phyloP scores from a whole-genome alignment of 768 basidiomycete genomes.

The Agaricus subrufescens region DNA sequence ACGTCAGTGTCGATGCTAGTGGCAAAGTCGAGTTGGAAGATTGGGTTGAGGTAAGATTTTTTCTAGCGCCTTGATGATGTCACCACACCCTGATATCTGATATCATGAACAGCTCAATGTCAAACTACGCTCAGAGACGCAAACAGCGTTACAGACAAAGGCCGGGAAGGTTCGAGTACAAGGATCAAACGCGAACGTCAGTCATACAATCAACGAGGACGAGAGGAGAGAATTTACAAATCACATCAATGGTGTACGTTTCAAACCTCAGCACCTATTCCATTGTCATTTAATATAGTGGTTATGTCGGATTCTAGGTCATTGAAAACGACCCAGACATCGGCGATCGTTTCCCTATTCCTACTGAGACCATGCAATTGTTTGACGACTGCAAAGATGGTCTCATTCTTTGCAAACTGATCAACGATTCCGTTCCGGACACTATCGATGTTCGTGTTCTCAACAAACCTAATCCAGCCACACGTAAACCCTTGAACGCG shows the following conservation, averaged over 20 bases:
- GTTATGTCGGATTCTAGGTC: slow-evolving; percentile 48
- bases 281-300: background rate
- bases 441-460: slow-evolving; percentile 98
- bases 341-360: slow-evolving; percentile 80
- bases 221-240: slow-evolving; percentile 95
- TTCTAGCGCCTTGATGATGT: slow-evolving; percentile 6
- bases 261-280: background rate
- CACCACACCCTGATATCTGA: slow-evolving; percentile 14
- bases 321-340: slow-evolving; percentile 89
- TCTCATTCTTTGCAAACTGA: slow-evolving; percentile 93
- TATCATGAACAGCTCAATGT: slow-evolving; percentile 61
- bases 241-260: slow-evolving; percentile 88
- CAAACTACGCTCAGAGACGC: slow-evolving; percentile 59
- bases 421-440: slow-evolving; percentile 99
- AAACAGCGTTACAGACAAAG: slow-evolving; percentile 49
- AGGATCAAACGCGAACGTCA: slow-evolving; percentile 92
- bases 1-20: slow-evolving; percentile 89
- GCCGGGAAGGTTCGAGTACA: slow-evolving; percentile 92
- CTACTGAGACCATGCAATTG: slow-evolving; percentile 95
- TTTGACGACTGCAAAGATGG: slow-evolving; percentile 98
- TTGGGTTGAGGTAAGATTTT: slow-evolving; percentile 85
- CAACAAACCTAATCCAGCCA: slow-evolving; percentile 64
- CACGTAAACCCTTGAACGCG: slow-evolving; percentile 84
- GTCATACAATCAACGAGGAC: slow-evolving; percentile 97
- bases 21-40: slow-evolving; percentile 97